These are phyloP conservation scores for Trichoderma arundinaceum DNA, from an alignment of 2,329 filamentous ascomycete genomes.

Conservation along the genomic window DNA sequence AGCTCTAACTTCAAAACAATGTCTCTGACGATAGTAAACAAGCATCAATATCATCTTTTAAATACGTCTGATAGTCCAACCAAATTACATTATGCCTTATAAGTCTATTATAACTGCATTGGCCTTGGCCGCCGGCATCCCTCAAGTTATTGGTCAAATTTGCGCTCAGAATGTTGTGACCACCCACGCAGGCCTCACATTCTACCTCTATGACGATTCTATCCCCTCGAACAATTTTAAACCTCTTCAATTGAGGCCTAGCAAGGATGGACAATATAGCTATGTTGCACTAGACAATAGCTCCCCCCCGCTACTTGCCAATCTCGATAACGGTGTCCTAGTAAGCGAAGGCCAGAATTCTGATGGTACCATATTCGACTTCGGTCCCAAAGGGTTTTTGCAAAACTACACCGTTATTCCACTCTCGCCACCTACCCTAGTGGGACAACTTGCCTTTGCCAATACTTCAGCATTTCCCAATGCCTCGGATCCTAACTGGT, in stretches of 20 bases:
- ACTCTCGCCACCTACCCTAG: constrained; percentile 3
- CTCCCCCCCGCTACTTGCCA: constrained; percentile 18
- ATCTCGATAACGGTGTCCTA: constrained; percentile 27
- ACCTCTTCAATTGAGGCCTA: constrained; percentile 25
- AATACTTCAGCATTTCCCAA: constrained; percentile 13
- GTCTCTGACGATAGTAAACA: not conserved
- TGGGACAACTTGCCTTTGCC: constrained; percentile 28
- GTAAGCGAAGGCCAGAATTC: not conserved
- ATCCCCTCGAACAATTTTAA: constrained; percentile 15
- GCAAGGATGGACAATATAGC: constrained; percentile 17
- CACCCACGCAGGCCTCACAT: constrained; percentile 17
- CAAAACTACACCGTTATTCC: constrained; percentile 7
- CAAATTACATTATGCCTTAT: not conserved
- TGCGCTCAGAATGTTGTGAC: constrained; percentile 18
- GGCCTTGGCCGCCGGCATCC: constrained; percentile 6
- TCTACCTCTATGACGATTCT: constrained; percentile 26
- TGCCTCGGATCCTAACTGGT: constrained; percentile 24
- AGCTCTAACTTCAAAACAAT: not conserved
- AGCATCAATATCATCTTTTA: not conserved
- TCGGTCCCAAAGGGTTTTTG: constrained; percentile 17
- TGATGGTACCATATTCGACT: constrained; percentile 21
- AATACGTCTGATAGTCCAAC: not conserved
- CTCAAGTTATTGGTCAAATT: constrained; percentile 11
- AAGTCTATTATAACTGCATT: not conserved
- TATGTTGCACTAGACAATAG: constrained; percentile 27